Evolutionary conservation across 2,329 filamentous ascomycete genomes (phyloP).

Genomic region (Plectosphaerella cucumerina): DNA sequence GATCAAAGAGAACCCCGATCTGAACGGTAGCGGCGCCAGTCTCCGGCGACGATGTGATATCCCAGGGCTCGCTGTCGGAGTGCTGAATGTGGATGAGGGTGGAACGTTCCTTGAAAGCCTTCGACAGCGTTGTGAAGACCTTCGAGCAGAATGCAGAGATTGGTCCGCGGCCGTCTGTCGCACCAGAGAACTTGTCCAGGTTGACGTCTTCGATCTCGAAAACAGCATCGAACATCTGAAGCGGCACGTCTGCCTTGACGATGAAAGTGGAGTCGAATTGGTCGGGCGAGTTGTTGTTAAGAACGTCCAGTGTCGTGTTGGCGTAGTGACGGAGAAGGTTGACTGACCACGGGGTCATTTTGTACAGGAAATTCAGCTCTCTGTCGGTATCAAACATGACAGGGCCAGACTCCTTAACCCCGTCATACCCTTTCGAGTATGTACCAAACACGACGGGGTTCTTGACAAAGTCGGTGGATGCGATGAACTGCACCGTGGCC

Average conservation of each 20-base stretch:
- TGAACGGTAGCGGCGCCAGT: conserved; percentile 35
- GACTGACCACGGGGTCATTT: conserved; percentile 87
- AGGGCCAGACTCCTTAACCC: conserved; percentile 47
- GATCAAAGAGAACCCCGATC: conserved; percentile 69
- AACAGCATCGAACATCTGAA: conserved; percentile 51
- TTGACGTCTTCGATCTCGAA: conserved; percentile 31
- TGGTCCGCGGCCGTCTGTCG: conserved; percentile 36
- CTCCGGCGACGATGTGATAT: conserved; percentile 28
- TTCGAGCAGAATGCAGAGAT: conserved; percentile 46
- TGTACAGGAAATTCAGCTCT: conserved; percentile 79
- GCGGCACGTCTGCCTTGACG: conserved; percentile 47
- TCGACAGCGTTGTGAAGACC: conserved; percentile 61
- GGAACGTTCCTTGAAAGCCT: conserved; percentile 72
- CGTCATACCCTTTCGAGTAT: conserved; percentile 37
- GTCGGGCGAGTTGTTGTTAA: conserved; percentile 69
- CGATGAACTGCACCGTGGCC: conserved; percentile 82
- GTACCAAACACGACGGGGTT: conserved; percentile 55
- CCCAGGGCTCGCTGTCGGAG: conserved; percentile 37
- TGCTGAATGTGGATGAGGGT: conserved; percentile 59
- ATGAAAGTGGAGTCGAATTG: conserved; percentile 88
- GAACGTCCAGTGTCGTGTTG: conserved; percentile 65
- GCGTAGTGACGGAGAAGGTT: conserved; percentile 69
- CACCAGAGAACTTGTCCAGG: conserved; percentile 18
- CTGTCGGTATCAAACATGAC: conserved; percentile 74
- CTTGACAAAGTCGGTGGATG: conserved; percentile 65